Percentiles rank a stretch among this genome's conserved stretches.
These are phyloP conservation scores for Cubamyces sp. DNA, from an alignment of 768 basidiomycete genomes.

Conservation along the genomic window DNA sequence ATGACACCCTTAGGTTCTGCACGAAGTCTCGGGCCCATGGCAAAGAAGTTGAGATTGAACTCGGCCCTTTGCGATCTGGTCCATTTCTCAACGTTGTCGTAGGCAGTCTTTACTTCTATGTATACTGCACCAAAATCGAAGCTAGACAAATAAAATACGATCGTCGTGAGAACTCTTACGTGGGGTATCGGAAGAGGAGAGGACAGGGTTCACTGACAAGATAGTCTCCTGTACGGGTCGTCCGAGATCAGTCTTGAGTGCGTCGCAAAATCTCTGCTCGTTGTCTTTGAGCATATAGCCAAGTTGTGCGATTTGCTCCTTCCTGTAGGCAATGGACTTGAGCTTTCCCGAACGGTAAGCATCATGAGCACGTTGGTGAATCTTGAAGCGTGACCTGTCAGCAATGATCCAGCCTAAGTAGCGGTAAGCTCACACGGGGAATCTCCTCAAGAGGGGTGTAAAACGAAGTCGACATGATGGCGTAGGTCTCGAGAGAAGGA, in stretches of 20 bases:
- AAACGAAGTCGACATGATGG: too few relatives aligned
- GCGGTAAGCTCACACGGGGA: background rate
- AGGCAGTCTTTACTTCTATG: slow-evolving; percentile 53
- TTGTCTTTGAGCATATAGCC: slow-evolving; percentile 79
- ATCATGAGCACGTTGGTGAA: slow-evolving; percentile 53
- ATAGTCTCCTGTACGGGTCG: slow-evolving; percentile 61
- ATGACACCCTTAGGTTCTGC: slow-evolving; percentile 81
- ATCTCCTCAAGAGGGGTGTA: background rate
- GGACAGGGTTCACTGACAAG: slow-evolving; percentile 41
- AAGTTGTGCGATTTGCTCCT: slow-evolving; percentile 76
- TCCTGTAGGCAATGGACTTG: slow-evolving; percentile 65
- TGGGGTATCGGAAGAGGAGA: background rate
- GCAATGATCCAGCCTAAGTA: background rate
- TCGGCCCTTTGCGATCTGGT: slow-evolving; percentile 61
- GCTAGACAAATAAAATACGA: slow-evolving; percentile 38
- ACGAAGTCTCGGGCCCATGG: slow-evolving; percentile 64
- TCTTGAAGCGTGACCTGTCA: slow-evolving; percentile 41
- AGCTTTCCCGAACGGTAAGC: slow-evolving; percentile 69
- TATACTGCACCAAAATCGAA: slow-evolving; percentile 62
- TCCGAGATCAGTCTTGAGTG: slow-evolving; percentile 65
- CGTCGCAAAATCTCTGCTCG: slow-evolving; percentile 54
- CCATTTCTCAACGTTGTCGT: slow-evolving; percentile 75
- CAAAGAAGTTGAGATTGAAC: slow-evolving; percentile 57
- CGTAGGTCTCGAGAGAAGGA: too few relatives aligned
- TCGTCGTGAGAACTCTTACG: background rate